phyloP scores from a whole-genome alignment of 352 stramenopile species.

The Elongisporangium anandrum region DNA sequence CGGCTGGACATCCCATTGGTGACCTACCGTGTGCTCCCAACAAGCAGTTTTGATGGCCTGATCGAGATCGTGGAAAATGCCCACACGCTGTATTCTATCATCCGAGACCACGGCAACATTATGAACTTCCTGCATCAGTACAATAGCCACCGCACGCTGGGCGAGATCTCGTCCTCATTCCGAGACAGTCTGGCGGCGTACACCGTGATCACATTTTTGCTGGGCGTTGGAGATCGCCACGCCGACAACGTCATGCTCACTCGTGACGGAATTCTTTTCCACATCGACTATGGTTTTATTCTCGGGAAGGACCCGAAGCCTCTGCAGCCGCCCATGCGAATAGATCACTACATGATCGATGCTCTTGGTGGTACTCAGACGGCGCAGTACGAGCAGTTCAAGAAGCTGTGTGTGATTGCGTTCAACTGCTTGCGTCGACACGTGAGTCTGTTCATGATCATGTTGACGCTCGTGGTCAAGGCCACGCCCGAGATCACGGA shows the following conservation, averaged over 20 bases:
- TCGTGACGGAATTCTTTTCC: conserved; percentile 96
- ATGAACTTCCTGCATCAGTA: conserved; percentile 85
- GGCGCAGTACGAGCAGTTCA: conserved; percentile 81
- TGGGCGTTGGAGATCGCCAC: conserved; percentile 98
- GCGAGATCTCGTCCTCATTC: conserved; percentile 82
- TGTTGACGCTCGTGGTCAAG: conserved; percentile 81
- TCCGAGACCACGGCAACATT: conserved; percentile 75
- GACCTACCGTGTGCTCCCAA: conserved; percentile 84
- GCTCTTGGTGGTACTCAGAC: conserved; percentile 76
- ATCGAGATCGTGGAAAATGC: conserved; percentile 88
- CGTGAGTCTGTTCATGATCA: conserved; percentile 86
- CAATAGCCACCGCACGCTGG: conserved; percentile 81
- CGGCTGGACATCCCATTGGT: conserved; percentile 74
- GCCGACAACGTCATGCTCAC: conserved; percentile 99
- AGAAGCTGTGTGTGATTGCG: conserved; percentile 80
- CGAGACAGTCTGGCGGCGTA: conserved; percentile 95
- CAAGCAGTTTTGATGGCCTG: conserved; percentile 77
- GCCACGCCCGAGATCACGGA: conserved; percentile 82
- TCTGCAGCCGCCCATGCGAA: conserved; percentile 95
- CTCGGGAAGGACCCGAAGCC: conserved; percentile 98
- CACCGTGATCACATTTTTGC: conserved; percentile 99
- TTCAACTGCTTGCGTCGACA: conserved; percentile 85
- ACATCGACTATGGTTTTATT: conserved; percentile 99
- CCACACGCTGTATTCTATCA: conserved; percentile 83
- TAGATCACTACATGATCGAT: conserved; percentile 93